Base-by-base conservation (phyloP, 202 grass and related monocot genomes). In the Setaria italica region DNA sequence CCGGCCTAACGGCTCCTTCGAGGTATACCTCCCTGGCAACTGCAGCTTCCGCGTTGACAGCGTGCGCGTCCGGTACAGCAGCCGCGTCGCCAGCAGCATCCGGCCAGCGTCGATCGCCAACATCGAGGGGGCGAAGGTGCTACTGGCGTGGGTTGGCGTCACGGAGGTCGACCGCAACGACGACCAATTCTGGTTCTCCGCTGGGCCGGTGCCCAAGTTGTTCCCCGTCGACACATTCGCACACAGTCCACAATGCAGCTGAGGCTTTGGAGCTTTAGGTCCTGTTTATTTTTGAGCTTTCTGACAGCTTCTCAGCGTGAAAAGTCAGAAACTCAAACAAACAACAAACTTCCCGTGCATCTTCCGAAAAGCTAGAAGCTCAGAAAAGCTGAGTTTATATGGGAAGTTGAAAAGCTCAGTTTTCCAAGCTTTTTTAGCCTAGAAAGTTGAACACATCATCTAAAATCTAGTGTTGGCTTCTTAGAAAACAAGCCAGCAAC, bases 91-190 rank as follows among this genome's bases (percentile, higher is more conserved):
- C n/a, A 88, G 90, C 43, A 3, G 73, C 85, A 45, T 74, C 49
- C 41, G 16, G 9, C 20, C 46, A 2, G 68, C 63, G 9, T 54
- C 49, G 33, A 68, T 88, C 33, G 55, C 54, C 10, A 37, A 45
- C 37, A 68, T 95, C 32, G 33, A 72, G 39, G 93, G 93, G 1
- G 78, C 93, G 21, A 90, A 89, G 68, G 46, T 92, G 42, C 11
- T 91, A 1, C 74, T 93, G 20, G 14, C 85, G 20, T 95, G 88
- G 90, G 46, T 95, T 56, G 84, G 77, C 5, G 80, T 95, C 55
- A 16, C 16, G 0, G 45, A 84, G 78, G 89, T 92, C 16, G 89
- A 89, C 78, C 70, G 84, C 66, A 56, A 13, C 29, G 89, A 80
- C 11, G 78, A 91, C 34, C 60, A 87, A n/a, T 80, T 95, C 56